Evolutionary conservation across 1,139 yeast species (phyloP), one percentile per base, ranked within the genome.

Genomic region (Martiniozyma asiatica): DNA sequence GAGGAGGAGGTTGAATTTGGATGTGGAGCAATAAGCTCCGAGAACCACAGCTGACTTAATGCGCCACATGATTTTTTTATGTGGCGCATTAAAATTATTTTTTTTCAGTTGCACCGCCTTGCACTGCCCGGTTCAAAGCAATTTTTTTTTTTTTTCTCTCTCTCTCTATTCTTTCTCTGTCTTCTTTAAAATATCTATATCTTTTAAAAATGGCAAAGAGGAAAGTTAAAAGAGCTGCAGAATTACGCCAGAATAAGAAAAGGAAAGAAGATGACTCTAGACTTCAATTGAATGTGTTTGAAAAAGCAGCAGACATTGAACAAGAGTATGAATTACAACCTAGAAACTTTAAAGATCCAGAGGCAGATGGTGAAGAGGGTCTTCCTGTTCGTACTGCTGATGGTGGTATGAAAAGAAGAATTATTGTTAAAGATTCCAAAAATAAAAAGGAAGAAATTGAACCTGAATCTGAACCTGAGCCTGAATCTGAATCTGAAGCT

Each of bases 321-420:
- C 81, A 73, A 48, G 79, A 69, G 34, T 79, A 78, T 44, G 89
- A 78, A 49, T 51, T 65, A 40, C 57, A 47, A 35, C 84, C 87
- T 3, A 61, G 87, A 50, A 44, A 53, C 13, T 43, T 43, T 28
- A 31, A 38, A 11, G 57, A 61, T 10, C 57, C 55, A 20, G 59
- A 58, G 5, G 59, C 50, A 2, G 65, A 61, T 14, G 57, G 67
- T 14, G 68, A 71, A 4, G 95, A 81, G 48, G 76, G 81, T 8
- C 63, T 87, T 37, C 97, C 98, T 0, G 81, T 87, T 33, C 84
- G 81, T 47, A 65, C 67, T 15, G 62, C 60, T 1, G 80, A 73
- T 37, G 95, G 94, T 36, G 66, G 62, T 32, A 59, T 89, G 13
- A 72, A 77, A 50, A 61, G 94, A 46, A 78, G 73, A 4, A 54